Base-by-base conservation (phyloP, 2,329 filamentous ascomycete species). In the Mollisia scopiformis region DNA sequence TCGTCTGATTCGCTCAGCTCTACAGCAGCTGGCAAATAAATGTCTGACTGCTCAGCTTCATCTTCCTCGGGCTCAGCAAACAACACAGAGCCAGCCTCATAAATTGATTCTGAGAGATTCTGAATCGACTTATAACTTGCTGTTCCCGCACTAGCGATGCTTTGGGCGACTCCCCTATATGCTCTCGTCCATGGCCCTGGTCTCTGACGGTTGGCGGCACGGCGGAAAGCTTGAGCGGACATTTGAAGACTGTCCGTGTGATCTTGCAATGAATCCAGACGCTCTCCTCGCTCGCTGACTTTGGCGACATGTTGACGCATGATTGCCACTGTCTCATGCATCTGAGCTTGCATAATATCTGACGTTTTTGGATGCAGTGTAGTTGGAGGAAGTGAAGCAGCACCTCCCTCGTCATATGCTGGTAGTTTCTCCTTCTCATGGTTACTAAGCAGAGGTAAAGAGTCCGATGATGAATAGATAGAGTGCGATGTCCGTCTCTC, bases 221-320 rank as follows among this genome's bases (percentile, higher is more conserved):
- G 46, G 5, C 21, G 13, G 28, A 49, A 49, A n/a, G 11, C 10
- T 28, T 49, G 14, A 49, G 46, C 21, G 28, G 21, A 6, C 3
- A 27, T 25, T 23, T 35, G 30, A n/a, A 55, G 37, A 37, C 7
- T 30, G 7, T 19, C 25, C 2, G 23, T 55, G 16, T n/a, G 25
- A 13, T 43, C 25, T 8, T 46, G 25, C 8, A 46, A 19, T 13
- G 37, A 55, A 46, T 46, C 53, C 6, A 55, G 25, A 30, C 53
- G 53, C n/a, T 46, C 53, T 21, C 53, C 53, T 27, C 28, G 53
- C 35, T 55, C 16, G 14, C 37, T 28, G 14, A 55, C 39, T 30
- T 46, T 55, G 37, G 28, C 46, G 37, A 55, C 46, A 27, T 13
- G 43, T 14, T 55, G 30, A 8, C 27, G 35, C 53, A 55, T 55